These are phyloP conservation scores for Acaromyces ingoldii DNA, from an alignment of 1,284 basidiomycete species.

Conservation along the genomic window DNA sequence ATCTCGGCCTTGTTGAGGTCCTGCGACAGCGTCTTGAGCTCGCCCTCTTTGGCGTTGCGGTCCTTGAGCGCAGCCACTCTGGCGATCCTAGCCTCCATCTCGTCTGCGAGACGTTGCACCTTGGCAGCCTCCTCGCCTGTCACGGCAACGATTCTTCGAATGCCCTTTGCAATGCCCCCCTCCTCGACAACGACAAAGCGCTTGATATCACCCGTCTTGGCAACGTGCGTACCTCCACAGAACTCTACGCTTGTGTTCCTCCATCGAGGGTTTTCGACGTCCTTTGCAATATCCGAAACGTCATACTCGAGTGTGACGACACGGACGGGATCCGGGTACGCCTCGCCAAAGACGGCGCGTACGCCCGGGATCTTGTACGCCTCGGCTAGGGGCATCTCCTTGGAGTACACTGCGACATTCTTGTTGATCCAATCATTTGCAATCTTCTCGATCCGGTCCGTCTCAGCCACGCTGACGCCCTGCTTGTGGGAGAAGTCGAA, in stretches of 20 bases:
- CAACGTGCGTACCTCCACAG: conserved; percentile 96
- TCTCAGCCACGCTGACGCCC: conserved; percentile 68
- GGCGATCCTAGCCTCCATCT: conserved; percentile 64
- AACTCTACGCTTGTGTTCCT: conserved; percentile 85
- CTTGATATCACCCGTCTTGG: conserved; percentile 91
- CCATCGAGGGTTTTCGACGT: conserved; percentile 87
- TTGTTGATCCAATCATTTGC: conserved; percentile 82
- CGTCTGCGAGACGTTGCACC: conserved; percentile 67
- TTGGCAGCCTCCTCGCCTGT: conserved; percentile 88
- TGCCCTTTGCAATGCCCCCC: conserved; percentile 95
- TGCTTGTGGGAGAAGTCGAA: conserved; percentile 99
- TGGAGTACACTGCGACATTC: conserved; percentile 81
- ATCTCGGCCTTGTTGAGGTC: conserved; percentile 87
- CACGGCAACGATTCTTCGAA: conserved; percentile 86
- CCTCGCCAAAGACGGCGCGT: conserved; percentile 93
- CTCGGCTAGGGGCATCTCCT: conserved; percentile 74
- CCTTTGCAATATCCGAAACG: conserved; percentile 76
- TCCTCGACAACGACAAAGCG: conserved; percentile 92
- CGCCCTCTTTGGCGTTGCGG: conserved; percentile 71
- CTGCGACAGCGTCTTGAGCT: conserved; percentile 75
- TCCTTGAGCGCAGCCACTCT: conserved; percentile 64
- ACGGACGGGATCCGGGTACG: conserved; percentile 94
- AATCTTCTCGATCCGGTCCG: conserved; percentile 76
- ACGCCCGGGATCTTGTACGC: conserved; percentile 86
- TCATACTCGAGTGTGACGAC: conserved; percentile 86